Percentiles rank a stretch among this genome's conserved stretches.
Conservation (phyloP, 2,329 filamentous ascomycete genomes). For the Paraphoma sp. region DNA sequence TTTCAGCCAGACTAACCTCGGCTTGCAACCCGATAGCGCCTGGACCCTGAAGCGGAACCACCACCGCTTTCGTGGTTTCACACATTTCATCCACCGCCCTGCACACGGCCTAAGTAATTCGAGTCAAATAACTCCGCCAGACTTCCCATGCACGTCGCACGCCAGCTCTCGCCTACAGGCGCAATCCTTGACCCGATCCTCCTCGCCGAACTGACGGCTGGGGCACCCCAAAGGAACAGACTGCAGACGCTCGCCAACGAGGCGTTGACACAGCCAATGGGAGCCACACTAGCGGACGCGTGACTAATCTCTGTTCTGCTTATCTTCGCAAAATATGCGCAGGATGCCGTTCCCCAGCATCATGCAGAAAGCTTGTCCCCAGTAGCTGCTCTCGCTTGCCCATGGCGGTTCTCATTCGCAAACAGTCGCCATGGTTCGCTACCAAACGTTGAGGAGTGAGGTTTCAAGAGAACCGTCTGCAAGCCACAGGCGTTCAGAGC, state of each 20-base stretch:
- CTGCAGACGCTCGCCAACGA: not conserved
- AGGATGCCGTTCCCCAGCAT: not conserved
- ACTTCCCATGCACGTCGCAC: not conserved
- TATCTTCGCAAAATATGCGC: constrained; percentile 3
- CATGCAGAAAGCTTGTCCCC: constrained; percentile 1
- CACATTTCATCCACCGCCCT: not conserved
- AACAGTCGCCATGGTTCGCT: not conserved
- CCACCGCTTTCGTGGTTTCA: not conserved
- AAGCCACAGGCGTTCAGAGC: not conserved
- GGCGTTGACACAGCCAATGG: not conserved
- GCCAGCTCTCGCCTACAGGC: not conserved
- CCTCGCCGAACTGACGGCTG: not conserved
- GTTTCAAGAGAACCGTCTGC: not conserved
- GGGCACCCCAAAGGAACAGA: not conserved
- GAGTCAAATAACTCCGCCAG: not conserved
- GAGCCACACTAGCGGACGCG: not conserved
- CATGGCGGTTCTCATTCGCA: not conserved
- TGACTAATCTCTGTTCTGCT: constrained; percentile 1
- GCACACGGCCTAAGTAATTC: not conserved
- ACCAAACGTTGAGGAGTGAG: not conserved
- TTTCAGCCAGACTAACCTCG: constrained; percentile 11
- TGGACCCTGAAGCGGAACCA: constrained; percentile 6
- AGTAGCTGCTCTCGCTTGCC: not conserved
- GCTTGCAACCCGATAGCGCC: constrained; percentile 25
- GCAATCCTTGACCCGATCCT: not conserved